Conservation (phyloP, 306 rosid species). For the Sicyos edulis region DNA sequence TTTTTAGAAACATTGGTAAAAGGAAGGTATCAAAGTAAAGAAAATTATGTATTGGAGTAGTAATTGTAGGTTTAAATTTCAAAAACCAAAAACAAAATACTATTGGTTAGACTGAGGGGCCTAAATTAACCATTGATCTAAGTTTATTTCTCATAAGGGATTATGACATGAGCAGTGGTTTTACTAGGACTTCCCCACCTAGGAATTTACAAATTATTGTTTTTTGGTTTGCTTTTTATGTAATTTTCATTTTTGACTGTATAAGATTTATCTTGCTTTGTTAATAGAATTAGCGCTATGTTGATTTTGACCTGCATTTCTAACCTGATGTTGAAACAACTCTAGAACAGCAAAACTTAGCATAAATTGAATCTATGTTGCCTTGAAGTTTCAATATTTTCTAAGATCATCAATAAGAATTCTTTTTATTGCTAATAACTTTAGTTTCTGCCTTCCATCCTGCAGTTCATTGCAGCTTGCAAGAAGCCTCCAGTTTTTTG, state of each 20-base stretch:
- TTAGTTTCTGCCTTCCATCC: background rate
- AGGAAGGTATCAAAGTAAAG: background rate
- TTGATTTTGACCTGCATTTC: background rate
- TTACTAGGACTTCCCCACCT: background rate
- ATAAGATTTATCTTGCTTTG: background rate
- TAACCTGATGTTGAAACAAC: background rate
- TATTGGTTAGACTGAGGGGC: too few relatives aligned
- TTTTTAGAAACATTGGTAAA: too few relatives aligned
- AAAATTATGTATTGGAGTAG: too few relatives aligned
- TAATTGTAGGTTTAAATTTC: too few relatives aligned
- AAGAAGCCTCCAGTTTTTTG: conserved; percentile 96
- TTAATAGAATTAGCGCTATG: background rate
- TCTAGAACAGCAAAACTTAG: background rate
- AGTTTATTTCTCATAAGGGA: background rate
- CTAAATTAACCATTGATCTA: background rate
- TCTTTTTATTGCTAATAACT: background rate
- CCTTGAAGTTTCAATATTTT: background rate
- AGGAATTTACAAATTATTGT: background rate
- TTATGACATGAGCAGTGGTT: background rate
- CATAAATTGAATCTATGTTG: background rate
- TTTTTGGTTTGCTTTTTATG: background rate
- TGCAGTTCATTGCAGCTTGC: conserved; percentile 92
- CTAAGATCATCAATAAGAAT: background rate
- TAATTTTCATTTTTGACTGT: background rate
- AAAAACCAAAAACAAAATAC: too few relatives aligned